Evolutionary conservation across 768 basidiomycete genomes (phyloP), one percentile per base, ranked within the genome.

Genomic region (Crassisporium funariophilum): DNA sequence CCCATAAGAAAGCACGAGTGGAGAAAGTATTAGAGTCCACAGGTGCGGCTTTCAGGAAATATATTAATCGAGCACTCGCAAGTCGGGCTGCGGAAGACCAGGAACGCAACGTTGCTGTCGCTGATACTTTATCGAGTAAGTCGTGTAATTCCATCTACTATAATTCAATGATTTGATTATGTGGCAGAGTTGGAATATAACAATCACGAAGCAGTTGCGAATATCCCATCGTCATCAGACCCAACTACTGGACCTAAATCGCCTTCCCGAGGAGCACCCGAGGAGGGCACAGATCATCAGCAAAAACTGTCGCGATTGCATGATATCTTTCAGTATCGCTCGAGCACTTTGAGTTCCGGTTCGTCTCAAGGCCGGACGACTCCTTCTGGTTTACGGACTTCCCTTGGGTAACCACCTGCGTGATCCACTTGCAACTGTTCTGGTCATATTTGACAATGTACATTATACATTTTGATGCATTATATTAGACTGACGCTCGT

Each of bases 1-100:
- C 93, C 0, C 83, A 91, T 57, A 93, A 91, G 62, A 79, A 81
- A 58, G 70, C 82, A 2, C 82, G 82, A 33, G 91, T 94, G 16
- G 92, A 94, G 59, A 91, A 91, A 62, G 78, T 93, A 73, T 76
- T 95, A 16, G 89, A 93, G 57, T 84, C 88, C 0, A 94, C 93
- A 0, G 92, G 92, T 1, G 80, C 88, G 15, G 89, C 89, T 5
- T 95, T 95, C 74, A 81, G 90, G 40, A 93, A 93, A 60, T 95
- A 95, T 60, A 91, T 95, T 57, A 88, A 83, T 24, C 82, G 92
- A 35, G 92, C 93, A 2, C 68, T 95, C 17, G 91, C 91, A 0
- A 93, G 83, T 60, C 77, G 91, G 45, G 90, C 89, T n/a, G 84
- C 86, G 8, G 89, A 93, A 58, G 91, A 94, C 56, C 77, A 87